Percentiles rank a stretch among this genome's conserved stretches.
These are phyloP conservation scores for Phyllosticta citrichinensis DNA, from an alignment of 2,329 filamentous ascomycete genomes.

Conservation along the genomic window DNA sequence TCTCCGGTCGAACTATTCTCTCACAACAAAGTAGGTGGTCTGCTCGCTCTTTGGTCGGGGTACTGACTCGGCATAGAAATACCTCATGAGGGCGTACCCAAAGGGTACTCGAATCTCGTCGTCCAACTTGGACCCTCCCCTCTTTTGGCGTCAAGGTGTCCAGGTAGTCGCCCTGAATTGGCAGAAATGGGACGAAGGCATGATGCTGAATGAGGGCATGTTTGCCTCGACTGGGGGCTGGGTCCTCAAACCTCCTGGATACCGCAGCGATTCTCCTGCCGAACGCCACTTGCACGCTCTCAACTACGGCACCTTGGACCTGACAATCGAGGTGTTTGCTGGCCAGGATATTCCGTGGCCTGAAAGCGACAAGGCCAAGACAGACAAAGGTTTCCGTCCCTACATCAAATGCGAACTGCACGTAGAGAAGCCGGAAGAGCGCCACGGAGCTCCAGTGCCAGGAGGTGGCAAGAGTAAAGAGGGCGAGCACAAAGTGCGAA, in stretches of 20 bases:
- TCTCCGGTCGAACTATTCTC: slow-evolving; percentile 54
- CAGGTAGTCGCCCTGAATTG: slow-evolving; percentile 92
- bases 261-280: slow-evolving; percentile 39
- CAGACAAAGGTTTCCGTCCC: slow-evolving; percentile 53
- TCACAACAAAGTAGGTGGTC: slow-evolving; percentile 53
- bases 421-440: slow-evolving; percentile 55
- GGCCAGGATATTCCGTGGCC: slow-evolving; percentile 68
- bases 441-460: slow-evolving; percentile 29
- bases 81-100: slow-evolving; percentile 81
- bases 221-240: slow-evolving; percentile 73
- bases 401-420: slow-evolving; percentile 74
- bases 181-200: slow-evolving; percentile 82
- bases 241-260: slow-evolving; percentile 73
- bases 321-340: slow-evolving; percentile 64
- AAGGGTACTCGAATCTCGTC: slow-evolving; percentile 72
- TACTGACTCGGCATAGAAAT: slow-evolving; percentile 33
- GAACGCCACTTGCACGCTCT: slow-evolving; percentile 36
- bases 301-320: slow-evolving; percentile 47
- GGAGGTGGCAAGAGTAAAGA: slow-evolving; percentile 45
- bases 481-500: slow-evolving; percentile 38
- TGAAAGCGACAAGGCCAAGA: slow-evolving; percentile 31
- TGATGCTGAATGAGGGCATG: slow-evolving; percentile 95
- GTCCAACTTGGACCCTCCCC: slow-evolving; percentile 74
- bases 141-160: slow-evolving; percentile 80
- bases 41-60: not conserved